Base-by-base conservation (phyloP, 163 green algal species). In the Prototheca cutis region DNA sequence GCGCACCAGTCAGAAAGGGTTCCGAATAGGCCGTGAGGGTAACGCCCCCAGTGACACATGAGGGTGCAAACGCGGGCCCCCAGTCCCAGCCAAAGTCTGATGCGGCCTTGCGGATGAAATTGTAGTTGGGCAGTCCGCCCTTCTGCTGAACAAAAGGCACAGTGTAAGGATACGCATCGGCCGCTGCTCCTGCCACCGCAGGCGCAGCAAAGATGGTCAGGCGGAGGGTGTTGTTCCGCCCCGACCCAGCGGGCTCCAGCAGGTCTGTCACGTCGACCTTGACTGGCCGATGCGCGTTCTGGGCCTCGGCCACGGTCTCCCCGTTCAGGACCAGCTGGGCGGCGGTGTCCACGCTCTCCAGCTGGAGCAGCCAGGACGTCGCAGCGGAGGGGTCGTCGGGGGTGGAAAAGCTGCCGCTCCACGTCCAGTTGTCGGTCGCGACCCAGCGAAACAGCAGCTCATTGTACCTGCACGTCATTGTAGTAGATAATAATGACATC, bases 51-150 rank as follows among this genome's bases (percentile, higher is more conserved):
- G 73, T 74, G 39, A 93, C 62, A 47, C 85, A 84, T 0, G 68
- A 47, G 2, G 84, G 73, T 6, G 67, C 73, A 42, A 90, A 78
- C 15, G 76, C 78, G 33, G 80, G 82, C 1, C 66, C 72, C 74
- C 74, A 86, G 61, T 85, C 71, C 81, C 85, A 94, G 23, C 85
- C 85, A 79, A 89, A 87, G 63, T 92, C 84, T 23, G 71, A 80
- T 7, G 77, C 80, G 4, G 85, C 70, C 71, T 93, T 91, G 56
- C 85, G 75, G 13, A 87, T 40, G 55, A 88, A 90, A 70, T 82
- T 84, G 71, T 80, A 83, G 53, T 62, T 40, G 15, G 59, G 49
- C 3, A 70, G 30, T 1, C 52, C 21, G 23, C 55, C 52, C n/a
- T 33, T n/a, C 18, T 77, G 59, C 21, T 36, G 59, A 7, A 78